A percentile compares a stretch with the other conserved stretches of the same genome.
phyloP scores from a whole-genome alignment of 1,284 basidiomycete genomes.

The Ceraceosorus guamensis region DNA sequence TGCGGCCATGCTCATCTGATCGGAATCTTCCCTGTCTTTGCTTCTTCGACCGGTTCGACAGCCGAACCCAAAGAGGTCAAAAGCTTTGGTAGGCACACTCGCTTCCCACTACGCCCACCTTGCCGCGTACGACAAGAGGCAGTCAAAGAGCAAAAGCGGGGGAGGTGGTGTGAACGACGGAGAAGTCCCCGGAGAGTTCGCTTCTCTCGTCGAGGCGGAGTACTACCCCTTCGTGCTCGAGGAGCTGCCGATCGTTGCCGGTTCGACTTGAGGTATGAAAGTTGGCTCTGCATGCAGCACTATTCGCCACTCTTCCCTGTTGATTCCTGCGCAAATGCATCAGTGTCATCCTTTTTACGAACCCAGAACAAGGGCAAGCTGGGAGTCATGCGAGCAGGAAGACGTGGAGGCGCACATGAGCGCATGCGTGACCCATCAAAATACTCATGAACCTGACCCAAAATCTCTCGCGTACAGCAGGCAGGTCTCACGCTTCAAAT shows the following conservation, averaged over 20 bases:
- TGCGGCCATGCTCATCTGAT: background rate
- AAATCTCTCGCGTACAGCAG: too few relatives aligned
- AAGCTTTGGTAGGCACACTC: conserved; percentile 66
- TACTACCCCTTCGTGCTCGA: conserved; percentile 42
- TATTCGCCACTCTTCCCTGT: too few relatives aligned
- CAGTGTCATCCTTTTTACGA: too few relatives aligned
- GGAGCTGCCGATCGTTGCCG: conserved; percentile 39
- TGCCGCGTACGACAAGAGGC: conserved; percentile 51
- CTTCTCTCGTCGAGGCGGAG: conserved; percentile 41
- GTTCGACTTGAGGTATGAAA: too few relatives aligned
- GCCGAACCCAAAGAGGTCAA: conserved; percentile 76
- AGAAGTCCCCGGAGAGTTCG: conserved; percentile 45
- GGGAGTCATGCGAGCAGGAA: too few relatives aligned
- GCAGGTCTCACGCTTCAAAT: too few relatives aligned
- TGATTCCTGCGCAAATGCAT: too few relatives aligned
- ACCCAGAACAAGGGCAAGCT: too few relatives aligned
- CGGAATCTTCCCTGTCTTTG: background rate
- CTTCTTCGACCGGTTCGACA: conserved; percentile 41
- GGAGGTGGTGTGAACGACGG: conserved; percentile 5
- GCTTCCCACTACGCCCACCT: conserved; percentile 75
- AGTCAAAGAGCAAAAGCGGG: conserved; percentile 9
- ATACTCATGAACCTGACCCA: too few relatives aligned
- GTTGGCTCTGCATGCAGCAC: too few relatives aligned
- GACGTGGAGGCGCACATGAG: too few relatives aligned
- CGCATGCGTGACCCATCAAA: too few relatives aligned